phyloP scores from a whole-genome alignment of 2,329 filamentous ascomycete species.

The Aspergillus sp. region DNA sequence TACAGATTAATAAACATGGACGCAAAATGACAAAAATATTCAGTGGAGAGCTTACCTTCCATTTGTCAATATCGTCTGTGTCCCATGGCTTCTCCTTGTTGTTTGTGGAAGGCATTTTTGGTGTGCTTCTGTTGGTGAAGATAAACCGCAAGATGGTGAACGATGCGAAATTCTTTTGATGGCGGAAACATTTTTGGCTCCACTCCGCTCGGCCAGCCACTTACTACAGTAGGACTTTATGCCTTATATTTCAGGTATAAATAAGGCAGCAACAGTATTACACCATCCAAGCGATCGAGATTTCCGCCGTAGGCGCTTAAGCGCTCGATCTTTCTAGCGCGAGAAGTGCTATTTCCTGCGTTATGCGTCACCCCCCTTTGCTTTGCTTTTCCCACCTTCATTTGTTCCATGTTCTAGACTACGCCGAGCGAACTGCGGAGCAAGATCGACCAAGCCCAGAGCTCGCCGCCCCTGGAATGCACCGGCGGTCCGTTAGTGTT shows the following conservation, averaged over 20 bases:
- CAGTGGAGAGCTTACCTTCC: constrained; percentile 61
- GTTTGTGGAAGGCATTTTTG: constrained; percentile 79
- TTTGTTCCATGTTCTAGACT: background rate
- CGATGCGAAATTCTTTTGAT: constrained; percentile 16
- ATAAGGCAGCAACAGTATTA: background rate
- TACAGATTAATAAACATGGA: constrained; percentile 6
- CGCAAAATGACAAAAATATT: background rate
- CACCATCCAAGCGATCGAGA: background rate
- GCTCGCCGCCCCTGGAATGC: background rate
- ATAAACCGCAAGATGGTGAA: constrained; percentile 5
- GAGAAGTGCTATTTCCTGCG: background rate
- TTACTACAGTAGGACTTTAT: constrained; percentile 19
- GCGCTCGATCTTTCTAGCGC: constrained; percentile 11
- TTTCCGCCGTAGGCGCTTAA: constrained; percentile 19
- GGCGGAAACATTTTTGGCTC: constrained; percentile 24
- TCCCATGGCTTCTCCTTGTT: constrained; percentile 93
- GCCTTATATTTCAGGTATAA: constrained; percentile 9
- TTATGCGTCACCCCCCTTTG: background rate
- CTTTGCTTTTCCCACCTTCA: background rate
- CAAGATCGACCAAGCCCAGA: background rate
- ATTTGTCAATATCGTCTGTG: constrained; percentile 95
- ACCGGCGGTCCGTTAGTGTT: background rate
- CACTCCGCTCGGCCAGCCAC: constrained; percentile 13
- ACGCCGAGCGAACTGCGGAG: background rate
- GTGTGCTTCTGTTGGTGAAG: background rate